Evolutionary conservation across 1,139 yeast species (phyloP).

Genomic region (Kodamaea fungicola): DNA sequence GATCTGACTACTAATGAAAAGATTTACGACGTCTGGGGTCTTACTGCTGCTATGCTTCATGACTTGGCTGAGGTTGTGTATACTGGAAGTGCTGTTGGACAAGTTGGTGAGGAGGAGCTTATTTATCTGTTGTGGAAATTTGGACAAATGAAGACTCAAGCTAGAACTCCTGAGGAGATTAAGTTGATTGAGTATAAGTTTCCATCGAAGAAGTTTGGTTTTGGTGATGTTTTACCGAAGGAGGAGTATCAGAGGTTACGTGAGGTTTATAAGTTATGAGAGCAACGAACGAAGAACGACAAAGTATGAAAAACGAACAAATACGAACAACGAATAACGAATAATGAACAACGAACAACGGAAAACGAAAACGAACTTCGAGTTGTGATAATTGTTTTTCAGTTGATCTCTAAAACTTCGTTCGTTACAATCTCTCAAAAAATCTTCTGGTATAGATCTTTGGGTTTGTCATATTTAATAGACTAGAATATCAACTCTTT

Average conservation of each 20-base stretch:
- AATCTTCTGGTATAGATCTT: no score
- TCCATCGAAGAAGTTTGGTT: conserved; percentile 34
- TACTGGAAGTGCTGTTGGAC: conserved; percentile 18
- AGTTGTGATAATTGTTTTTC: no score
- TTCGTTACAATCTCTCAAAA: no score
- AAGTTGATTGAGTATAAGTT: conserved; percentile 33
- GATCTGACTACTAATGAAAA: conserved; percentile 38
- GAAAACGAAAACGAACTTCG: no score
- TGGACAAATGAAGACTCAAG: conserved; percentile 42
- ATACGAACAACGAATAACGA: no score
- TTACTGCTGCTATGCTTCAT: conserved; percentile 81
- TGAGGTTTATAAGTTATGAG: conserved; percentile 35
- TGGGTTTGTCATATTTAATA: no score
- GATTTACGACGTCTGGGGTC: conserved; percentile 81
- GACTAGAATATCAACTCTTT: no score
- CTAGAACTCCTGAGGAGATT: conserved; percentile 35
- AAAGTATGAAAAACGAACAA: no score
- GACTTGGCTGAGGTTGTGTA: conserved; percentile 68
- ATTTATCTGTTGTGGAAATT: conserved; percentile 52
- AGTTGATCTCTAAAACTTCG: no score
- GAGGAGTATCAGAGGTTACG: conserved; percentile 42
- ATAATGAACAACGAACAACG: no score
- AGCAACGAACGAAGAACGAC: no score
- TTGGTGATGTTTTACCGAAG: conserved; percentile 49
- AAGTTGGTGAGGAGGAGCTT: conserved; percentile 64